These are phyloP conservation scores for Capronia americana DNA, from an alignment of 2,329 filamentous ascomycete genomes.

Conservation along the genomic window DNA sequence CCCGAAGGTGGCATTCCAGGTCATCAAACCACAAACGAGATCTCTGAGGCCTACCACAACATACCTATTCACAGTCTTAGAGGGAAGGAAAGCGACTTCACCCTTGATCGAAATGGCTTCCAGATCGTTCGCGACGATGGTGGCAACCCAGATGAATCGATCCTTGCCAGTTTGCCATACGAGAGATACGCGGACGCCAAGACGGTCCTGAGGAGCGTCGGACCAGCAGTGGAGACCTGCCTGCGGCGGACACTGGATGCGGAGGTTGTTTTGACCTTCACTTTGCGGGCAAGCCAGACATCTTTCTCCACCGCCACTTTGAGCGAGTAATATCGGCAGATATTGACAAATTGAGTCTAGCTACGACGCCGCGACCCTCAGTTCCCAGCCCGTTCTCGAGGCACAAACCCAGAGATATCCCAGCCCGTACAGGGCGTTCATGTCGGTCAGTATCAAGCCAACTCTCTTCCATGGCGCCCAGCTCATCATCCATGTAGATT, in stretches of 20 bases:
- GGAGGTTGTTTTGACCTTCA: constrained; percentile 2
- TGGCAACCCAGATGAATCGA: constrained; percentile 4
- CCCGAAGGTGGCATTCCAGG: constrained; percentile 2
- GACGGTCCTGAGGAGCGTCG: constrained; percentile 2
- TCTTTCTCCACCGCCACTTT: constrained; percentile 3
- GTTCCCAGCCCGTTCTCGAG: constrained; percentile 4
- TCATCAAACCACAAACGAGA: constrained; percentile 1
- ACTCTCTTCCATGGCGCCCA: constrained; percentile 3
- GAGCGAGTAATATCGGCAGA: not conserved
- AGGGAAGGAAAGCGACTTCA: constrained; percentile 8
- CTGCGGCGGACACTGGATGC: constrained; percentile 3
- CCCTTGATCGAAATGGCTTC: constrained; percentile 10
- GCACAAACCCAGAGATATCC: not conserved
- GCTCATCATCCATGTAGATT: constrained; percentile 2
- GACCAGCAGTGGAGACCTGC: constrained; percentile 4
- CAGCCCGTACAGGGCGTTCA: constrained; percentile 4
- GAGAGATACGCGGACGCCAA: constrained; percentile 3
- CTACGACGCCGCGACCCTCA: constrained; percentile 1
- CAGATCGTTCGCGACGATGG: constrained; percentile 3
- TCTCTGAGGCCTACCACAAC: constrained; percentile 1
- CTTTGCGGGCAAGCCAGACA: constrained; percentile 3
- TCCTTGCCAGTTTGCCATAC: constrained; percentile 4
- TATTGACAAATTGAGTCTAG: constrained; percentile 1
- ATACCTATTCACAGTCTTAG: not conserved
- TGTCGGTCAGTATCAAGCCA: constrained; percentile 3